Evolutionary conservation across 352 stramenopile species (phyloP).

Genomic region (Phytophthora brassicae): DNA sequence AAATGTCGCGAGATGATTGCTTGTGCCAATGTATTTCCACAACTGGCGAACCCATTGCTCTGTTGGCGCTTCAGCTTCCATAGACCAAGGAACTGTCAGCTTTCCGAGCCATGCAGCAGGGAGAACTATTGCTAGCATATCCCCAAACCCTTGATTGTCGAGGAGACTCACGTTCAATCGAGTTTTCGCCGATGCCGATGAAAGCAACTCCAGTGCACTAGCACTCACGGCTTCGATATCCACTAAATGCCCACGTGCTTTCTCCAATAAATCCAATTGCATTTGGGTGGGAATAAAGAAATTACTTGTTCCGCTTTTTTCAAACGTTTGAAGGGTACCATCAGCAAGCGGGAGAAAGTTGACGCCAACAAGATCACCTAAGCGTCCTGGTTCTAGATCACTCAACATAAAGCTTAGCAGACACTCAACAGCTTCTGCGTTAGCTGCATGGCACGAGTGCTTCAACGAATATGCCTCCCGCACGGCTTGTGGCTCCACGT

Average conservation of each 20-base stretch:
- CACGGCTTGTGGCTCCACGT: constrained; percentile 38
- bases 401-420: constrained; percentile 57
- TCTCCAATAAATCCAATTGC: constrained; percentile 45
- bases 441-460: constrained; percentile 42
- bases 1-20: constrained; percentile 40
- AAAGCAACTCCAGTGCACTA: constrained; percentile 34
- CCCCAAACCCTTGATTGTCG: constrained; percentile 50
- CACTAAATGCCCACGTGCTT: constrained; percentile 40
- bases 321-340: constrained; percentile 45
- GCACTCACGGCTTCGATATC: constrained; percentile 39
- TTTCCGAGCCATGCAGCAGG: constrained; percentile 50
- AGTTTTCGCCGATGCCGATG: constrained; percentile 26
- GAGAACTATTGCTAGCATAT: constrained; percentile 54
- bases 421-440: constrained; percentile 35
- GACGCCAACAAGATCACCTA: constrained; percentile 46
- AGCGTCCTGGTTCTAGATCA: constrained; percentile 29
- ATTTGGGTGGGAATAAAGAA: constrained; percentile 54
- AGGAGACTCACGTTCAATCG: constrained; percentile 57
- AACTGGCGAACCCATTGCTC: constrained; percentile 65
- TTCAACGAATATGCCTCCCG: constrained; percentile 44
- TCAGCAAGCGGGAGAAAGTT: constrained; percentile 63
- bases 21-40: constrained; percentile 62
- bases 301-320: constrained; percentile 18
- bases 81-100: constrained; percentile 27
- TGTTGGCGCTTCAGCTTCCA: constrained; percentile 15